Base-by-base conservation (phyloP, 2,329 filamentous ascomycete species). In the Scleromitrula shiraiana region DNA sequence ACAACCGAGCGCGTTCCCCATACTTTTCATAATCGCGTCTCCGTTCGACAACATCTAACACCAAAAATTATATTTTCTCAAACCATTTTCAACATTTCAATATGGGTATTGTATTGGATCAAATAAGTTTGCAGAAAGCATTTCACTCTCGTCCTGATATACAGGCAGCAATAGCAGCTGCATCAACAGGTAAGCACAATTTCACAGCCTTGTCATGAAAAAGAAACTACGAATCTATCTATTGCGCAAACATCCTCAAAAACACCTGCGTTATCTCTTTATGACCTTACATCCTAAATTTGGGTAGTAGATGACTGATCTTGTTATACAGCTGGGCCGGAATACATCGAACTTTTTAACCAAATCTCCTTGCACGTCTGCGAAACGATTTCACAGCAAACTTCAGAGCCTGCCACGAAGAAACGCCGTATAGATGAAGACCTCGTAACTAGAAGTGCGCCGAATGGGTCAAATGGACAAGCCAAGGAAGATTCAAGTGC, bases 291-390 rank as follows among this genome's bases (percentile, higher is more conserved):
- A 45, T 14, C 6, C 14, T 7, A 15, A 22, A 26, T 29, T n/a
- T 5, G 5, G 17, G 19, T 8, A 22, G 7, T 17, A 2, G 17
- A 10, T 24, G 12, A 24, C 30, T 44, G 29, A 44, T 9, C 12
- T 7, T 2, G 5, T 14, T 38, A 46, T 24, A 41, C 26, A 63
- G 61, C 51, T 41, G 58, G 55, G 10, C 56, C 58, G 23, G 54
- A 57, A 32, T 63, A 63, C 20, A 56, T 62, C 35, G 63, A 64
- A 51, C 53, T 65, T 5, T 65, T 65, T 50, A 64, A 65, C 44
- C 55, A 64, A 37, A 65, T 65, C 26, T 63, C 62, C 12, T 44
- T 55, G 7, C 54, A 64, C 43, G 49, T 65, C 41, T 55, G 53
- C 37, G 52, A 39, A 17, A 43, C 58, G 9, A 32, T 50, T 9